Evolutionary conservation across 2,329 filamentous ascomycete species (phyloP), one percentile per base, ranked within the genome.

Genomic region (Talaromyces sp.): DNA sequence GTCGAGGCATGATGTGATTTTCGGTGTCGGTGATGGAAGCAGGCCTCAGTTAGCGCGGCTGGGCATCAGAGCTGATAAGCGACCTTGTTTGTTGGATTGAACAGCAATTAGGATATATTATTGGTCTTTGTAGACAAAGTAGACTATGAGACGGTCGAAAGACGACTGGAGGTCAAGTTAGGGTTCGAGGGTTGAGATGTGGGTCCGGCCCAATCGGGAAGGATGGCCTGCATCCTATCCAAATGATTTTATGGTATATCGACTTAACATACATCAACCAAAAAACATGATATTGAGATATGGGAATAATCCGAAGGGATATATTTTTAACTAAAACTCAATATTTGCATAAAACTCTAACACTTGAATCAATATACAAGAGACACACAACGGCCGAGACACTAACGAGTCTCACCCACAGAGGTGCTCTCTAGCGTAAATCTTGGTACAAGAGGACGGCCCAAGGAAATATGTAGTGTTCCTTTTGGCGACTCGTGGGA

Each of bases 401-500:
- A 52, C 27, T 12, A 17, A 52, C 17, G 4, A 29, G 43, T 24
- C 26, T 29, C 48, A 31, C 17, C 1, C 26, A 52, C 11, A 19
- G 17, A 29, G 24, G 24, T 52, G 19, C 24, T 14, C 48, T 52
- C 48, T 46, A 52, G 48, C 26, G 12, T 52, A 26, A 29, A 52
- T 52, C 48, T 52, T 31, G 48, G 48, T 52, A 52, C 48, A 52
- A 52, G 48, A 52, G 48, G 48, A 27, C 48, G 48, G 48, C 48
- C 48, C 48, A 21, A 52, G 48, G 27, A 29, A 52, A 52, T 52
- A 52, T 52, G 48, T 52, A 29, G 48, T 52, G 7, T 29, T 29
- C 27, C 48, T 52, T 12, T 46, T 19, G 48, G 17, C 48, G 26
- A 52, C 48, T 52, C 48, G 48, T 52, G 27, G 48, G 26, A 50